Evolutionary conservation across 768 basidiomycete genomes (phyloP).

Genomic region (Mycena sanguinolenta): DNA sequence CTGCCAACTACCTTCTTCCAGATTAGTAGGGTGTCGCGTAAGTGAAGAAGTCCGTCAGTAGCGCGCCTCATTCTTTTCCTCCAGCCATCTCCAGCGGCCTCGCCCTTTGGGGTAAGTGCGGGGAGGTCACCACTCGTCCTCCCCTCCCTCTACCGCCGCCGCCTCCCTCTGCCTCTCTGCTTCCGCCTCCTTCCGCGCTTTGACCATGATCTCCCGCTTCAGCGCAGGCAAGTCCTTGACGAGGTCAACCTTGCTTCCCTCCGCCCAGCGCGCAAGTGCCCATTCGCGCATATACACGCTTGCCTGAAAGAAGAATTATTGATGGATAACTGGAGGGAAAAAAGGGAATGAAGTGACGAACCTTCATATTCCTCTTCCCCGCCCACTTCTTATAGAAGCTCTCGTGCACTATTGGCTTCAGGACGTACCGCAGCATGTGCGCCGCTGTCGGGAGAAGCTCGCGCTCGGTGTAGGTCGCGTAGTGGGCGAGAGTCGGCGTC

Average conservation of each 20-base stretch:
- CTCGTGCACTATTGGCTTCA: constrained; percentile 79
- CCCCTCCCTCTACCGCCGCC: no score
- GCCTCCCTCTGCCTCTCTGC: background rate
- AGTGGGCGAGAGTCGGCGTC: constrained; percentile 90
- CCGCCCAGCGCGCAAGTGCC: constrained; percentile 72
- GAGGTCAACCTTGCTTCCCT: constrained; percentile 58
- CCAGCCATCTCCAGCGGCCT: no score
- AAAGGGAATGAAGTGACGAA: no score
- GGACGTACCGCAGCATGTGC: constrained; percentile 89
- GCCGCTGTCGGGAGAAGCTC: constrained; percentile 86
- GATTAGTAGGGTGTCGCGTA: no score
- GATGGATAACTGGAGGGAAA: no score
- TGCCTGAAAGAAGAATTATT: constrained; percentile 60
- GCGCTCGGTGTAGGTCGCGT: constrained; percentile 86
- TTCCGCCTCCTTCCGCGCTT: background rate
- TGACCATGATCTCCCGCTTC: constrained; percentile 44
- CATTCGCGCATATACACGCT: constrained; percentile 76
- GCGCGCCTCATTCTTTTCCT: no score
- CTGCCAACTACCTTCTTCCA: no score
- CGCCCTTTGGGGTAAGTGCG: no score
- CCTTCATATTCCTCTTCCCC: constrained; percentile 86
- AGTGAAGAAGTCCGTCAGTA: no score
- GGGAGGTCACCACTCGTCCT: no score
- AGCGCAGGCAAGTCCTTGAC: constrained; percentile 57
- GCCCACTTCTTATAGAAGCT: constrained; percentile 93